Base-by-base conservation (phyloP, 495 filamentous ascomycete species). In the Penicillium canariense region DNA sequence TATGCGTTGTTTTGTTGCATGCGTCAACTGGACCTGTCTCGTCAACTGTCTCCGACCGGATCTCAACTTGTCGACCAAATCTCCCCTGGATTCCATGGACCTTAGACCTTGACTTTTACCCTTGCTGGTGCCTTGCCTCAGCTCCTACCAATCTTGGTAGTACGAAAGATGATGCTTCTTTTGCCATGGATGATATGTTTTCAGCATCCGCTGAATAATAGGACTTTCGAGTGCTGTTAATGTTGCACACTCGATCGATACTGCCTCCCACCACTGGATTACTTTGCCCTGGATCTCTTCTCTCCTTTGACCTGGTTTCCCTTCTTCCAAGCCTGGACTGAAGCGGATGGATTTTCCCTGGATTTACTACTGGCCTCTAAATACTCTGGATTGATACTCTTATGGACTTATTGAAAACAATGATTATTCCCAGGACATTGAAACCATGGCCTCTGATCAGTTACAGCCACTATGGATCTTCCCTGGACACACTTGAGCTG, bases 161-260 rank as follows among this genome's bases (percentile, higher is more conserved):
- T 58, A 51, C 49, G 44, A 54, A 64, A 60, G 55, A 61, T 65
- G 48, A 70, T 65, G 60, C 26, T 36, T 55, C 40, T 23, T 56
- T 61, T 63, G 28, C 59, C 59, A 14, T 53, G 61, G 57, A 63
- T 48, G 57, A 63, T 48, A 45, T 55, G 63, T 61, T 56, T 56
- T 55, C 58, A 69, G 71, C 72, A 56, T 20, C 68, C 67, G 71
- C 70, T 68, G 66, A 58, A 58, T 55, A 67, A 67, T 58, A 71
- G 70, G 71, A 73, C 67, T 69, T 67, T 63, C 54, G 67, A 74
- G 73, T 73, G 66, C 52, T 76, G 72, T 69, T 77, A 68, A 75
- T 75, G 71, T 70, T 70, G 69, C 70, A 73, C 71, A 66, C 71
- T 77, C 60, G 53, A 55, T 62, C 55, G 61, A 48, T 56, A 54